Evolutionary conservation across 768 basidiomycete species (phyloP).

Genomic region (Mycena chlorophos): DNA sequence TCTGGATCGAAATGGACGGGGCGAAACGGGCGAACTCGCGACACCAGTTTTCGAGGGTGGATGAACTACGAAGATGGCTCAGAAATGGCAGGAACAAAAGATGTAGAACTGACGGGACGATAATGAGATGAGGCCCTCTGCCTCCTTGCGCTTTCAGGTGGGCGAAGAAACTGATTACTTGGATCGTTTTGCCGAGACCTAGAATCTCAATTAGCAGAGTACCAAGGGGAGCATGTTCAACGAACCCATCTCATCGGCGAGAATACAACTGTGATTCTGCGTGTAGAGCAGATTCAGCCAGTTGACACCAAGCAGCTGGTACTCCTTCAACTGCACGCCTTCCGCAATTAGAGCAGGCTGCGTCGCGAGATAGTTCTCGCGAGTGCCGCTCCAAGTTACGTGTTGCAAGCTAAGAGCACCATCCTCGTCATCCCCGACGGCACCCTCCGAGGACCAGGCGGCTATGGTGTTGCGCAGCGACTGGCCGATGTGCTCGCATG

Average conservation of each 20-base stretch:
- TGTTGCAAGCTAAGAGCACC: slow-evolving; percentile 62
- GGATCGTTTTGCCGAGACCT: slow-evolving; percentile 98
- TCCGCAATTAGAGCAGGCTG: slow-evolving; percentile 73
- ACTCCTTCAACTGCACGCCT: slow-evolving; percentile 85
- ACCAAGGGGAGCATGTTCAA: slow-evolving; percentile 19
- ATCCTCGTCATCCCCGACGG: slow-evolving; percentile 48
- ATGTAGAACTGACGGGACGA: slow-evolving; percentile 79
- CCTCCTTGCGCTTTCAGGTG: slow-evolving; percentile 78
- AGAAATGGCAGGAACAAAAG: background rate
- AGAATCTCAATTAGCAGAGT: slow-evolving; percentile 10
- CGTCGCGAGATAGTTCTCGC: slow-evolving; percentile 65
- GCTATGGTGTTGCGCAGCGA: slow-evolving; percentile 72
- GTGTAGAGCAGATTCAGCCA: slow-evolving; percentile 90
- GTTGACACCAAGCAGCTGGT: slow-evolving; percentile 96
- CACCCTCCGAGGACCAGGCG: slow-evolving; percentile 60
- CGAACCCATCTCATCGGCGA: slow-evolving; percentile 99
- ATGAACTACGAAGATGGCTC: slow-evolving; percentile 57
- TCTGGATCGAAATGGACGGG: slow-evolving; percentile 79
- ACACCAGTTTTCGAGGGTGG: slow-evolving; percentile 98
- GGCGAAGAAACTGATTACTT: slow-evolving; percentile 96
- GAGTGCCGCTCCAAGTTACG: slow-evolving; percentile 38
- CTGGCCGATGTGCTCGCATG: slow-evolving; percentile 85
- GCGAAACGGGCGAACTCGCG: slow-evolving; percentile 93
- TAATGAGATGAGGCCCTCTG: slow-evolving; percentile 85
- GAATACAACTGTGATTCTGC: slow-evolving; percentile 84